These are phyloP conservation scores for Spiromastix sp. DNA, from an alignment of 2,329 filamentous ascomycete genomes.

Conservation along the genomic window DNA sequence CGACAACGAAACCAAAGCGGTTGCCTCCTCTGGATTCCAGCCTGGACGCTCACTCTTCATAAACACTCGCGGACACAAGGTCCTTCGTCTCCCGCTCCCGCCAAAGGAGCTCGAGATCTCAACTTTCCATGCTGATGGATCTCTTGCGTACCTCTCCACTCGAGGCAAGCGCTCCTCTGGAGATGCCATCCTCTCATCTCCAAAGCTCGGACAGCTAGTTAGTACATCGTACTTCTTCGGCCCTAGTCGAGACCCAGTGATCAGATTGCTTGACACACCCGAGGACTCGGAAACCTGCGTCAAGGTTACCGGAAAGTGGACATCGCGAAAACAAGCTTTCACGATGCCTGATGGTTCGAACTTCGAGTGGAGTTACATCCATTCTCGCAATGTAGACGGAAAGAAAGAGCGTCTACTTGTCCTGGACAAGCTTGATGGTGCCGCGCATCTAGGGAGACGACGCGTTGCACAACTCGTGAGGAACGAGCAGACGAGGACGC, in stretches of 20 bases:
- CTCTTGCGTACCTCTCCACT: conserved; percentile 42
- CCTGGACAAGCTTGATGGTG: conserved; percentile 12
- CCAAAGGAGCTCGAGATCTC: conserved; percentile 27
- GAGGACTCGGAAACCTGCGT: conserved; percentile 17
- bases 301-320: conserved; percentile 29
- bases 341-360: conserved; percentile 36
- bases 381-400: conserved; percentile 17
- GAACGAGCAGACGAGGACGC: conserved; percentile 30
- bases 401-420: conserved; percentile 20
- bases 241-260: conserved; percentile 40
- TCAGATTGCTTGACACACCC: conserved; percentile 26
- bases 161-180: conserved; percentile 40
- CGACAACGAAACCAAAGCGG: neutral
- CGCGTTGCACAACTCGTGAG: conserved; percentile 30
- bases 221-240: conserved; percentile 50
- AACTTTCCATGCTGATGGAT: conserved; percentile 25
- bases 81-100: conserved; percentile 25
- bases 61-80: conserved; percentile 19
- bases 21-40: conserved; percentile 1
- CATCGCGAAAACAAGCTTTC: conserved; percentile 40
- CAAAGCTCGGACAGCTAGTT: conserved; percentile 27
- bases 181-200: conserved; percentile 37
- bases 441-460: conserved; percentile 4
- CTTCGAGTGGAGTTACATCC: conserved; percentile 49
- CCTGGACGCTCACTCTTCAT: conserved; percentile 14